Conservation (phyloP, 2,329 filamentous ascomycete species). For the Apiospora koreana region DNA sequence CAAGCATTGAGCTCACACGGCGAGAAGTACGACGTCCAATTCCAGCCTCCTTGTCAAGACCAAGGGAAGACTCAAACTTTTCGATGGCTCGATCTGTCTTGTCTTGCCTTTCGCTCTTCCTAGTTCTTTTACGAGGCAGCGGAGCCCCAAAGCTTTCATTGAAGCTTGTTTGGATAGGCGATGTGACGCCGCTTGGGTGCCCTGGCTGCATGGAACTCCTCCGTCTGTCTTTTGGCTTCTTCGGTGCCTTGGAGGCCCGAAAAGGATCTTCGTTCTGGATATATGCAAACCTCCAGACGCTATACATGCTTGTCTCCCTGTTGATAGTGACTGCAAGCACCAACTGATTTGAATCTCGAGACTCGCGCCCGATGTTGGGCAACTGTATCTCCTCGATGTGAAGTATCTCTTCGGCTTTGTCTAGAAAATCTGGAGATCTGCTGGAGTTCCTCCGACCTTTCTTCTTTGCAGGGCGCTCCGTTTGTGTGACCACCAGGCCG, state of each 20-base stretch:
- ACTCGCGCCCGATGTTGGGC: conserved; percentile 39
- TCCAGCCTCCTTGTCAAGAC: conserved; percentile 62
- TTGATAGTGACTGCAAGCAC: conserved; percentile 82
- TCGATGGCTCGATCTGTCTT: conserved; percentile 54
- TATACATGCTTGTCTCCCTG: conserved; percentile 73
- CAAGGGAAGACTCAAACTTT: conserved; percentile 68
- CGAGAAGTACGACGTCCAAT: conserved; percentile 64
- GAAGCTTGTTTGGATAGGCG: conserved; percentile 69
- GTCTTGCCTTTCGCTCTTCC: conserved; percentile 52
- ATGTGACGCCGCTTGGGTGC: conserved; percentile 73
- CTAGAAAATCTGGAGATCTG: conserved; percentile 59
- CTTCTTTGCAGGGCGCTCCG: conserved; percentile 42
- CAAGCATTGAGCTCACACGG: conserved; percentile 87
- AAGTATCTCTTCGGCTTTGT: conserved; percentile 78
- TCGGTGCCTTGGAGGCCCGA: conserved; percentile 47
- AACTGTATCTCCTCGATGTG: conserved; percentile 73
- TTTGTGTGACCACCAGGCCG: conserved; percentile 72
- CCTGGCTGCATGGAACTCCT: conserved; percentile 67
- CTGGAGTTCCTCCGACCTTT: conserved; percentile 40
- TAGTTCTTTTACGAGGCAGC: conserved; percentile 52
- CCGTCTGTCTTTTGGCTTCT: conserved; percentile 51
- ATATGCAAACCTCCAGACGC: conserved; percentile 82
- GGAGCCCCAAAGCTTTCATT: conserved; percentile 76
- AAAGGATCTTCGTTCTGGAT: conserved; percentile 66
- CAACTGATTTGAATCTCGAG: conserved; percentile 48